phyloP scores from a whole-genome alignment of 1,284 basidiomycete species.

The Fomitiporia mediterranea region DNA sequence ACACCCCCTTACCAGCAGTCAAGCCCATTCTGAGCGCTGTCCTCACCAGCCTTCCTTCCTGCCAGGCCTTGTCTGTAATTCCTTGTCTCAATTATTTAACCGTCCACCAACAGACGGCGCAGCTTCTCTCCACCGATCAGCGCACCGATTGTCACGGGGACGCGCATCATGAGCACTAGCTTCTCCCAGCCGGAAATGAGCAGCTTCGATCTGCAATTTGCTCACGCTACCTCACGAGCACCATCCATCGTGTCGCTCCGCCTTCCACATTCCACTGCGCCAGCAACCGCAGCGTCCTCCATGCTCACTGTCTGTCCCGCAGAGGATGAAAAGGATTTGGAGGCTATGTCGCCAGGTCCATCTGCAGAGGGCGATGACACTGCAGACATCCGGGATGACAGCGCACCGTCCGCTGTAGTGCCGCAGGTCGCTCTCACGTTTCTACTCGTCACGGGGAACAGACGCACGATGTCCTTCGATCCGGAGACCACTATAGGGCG shows the following conservation, averaged over 20 bases:
- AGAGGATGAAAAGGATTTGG: conserved; percentile 12
- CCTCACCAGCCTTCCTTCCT: neutral
- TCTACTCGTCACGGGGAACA: conserved; percentile 68
- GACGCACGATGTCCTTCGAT: conserved; percentile 73
- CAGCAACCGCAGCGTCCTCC: conserved; percentile 19
- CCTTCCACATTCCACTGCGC: conserved; percentile 9
- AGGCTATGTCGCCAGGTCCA: neutral
- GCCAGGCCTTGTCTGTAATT: neutral
- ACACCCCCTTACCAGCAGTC: neutral
- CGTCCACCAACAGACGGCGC: neutral
- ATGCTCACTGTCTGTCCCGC: conserved; percentile 19
- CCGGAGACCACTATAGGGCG: conserved; percentile 74
- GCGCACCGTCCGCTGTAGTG: conserved; percentile 25
- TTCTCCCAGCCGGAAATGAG: neutral
- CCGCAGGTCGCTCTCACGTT: conserved; percentile 71
- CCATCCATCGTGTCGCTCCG: conserved; percentile 14
- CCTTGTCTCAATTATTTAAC: neutral
- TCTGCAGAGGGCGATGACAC: neutral
- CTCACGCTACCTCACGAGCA: conserved; percentile 6
- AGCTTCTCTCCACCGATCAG: neutral
- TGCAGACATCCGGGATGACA: neutral
- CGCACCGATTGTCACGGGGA: neutral
- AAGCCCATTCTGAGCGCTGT: neutral
- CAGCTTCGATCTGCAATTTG: conserved; percentile 3
- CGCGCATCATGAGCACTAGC: neutral